A percentile compares a stretch with the other conserved stretches of the same genome.
Conservation (phyloP, 805 yeast genomes). For the Nakazawaea ishiwadae region DNA sequence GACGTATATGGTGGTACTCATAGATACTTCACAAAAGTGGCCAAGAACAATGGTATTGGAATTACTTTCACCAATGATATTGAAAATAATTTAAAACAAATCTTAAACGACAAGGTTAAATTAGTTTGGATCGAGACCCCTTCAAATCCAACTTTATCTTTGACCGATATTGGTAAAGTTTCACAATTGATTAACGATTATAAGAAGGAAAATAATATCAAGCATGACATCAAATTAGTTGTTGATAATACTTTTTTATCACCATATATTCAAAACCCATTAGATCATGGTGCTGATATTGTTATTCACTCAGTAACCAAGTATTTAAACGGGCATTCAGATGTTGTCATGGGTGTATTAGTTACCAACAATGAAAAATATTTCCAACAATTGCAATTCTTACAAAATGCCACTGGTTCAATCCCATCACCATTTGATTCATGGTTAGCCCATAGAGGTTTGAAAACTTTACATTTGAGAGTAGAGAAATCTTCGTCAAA, state of each 20-base stretch:
- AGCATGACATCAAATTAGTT: slow-evolving; percentile 54
- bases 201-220: slow-evolving; percentile 34
- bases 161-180: slow-evolving; percentile 70
- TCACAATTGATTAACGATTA: slow-evolving; percentile 43
- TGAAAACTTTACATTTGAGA: slow-evolving; percentile 81
- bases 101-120: slow-evolving; percentile 58
- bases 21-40: slow-evolving; percentile 84
- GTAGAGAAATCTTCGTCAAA: slow-evolving; percentile 61
- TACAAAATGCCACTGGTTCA: slow-evolving; percentile 87
- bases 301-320: slow-evolving; percentile 89
- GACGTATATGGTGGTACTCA: slow-evolving; percentile 93
- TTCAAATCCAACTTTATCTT: slow-evolving; percentile 78
- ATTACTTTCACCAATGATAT: slow-evolving; percentile 65
- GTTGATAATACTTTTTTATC: slow-evolving; percentile 89
- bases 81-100: slow-evolving; percentile 48
- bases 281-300: slow-evolving; percentile 77
- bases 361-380: slow-evolving; percentile 61
- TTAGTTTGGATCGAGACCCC: slow-evolving; percentile 89
- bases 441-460: slow-evolving; percentile 91
- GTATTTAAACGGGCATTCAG: slow-evolving; percentile 90
- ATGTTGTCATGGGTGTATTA: slow-evolving; percentile 82
- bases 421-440: slow-evolving; percentile 88
- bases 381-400: slow-evolving; percentile 62
- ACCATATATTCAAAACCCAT: slow-evolving; percentile 83
- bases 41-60: slow-evolving; percentile 70